Evolutionary conservation across 345 rosid species (phyloP).

Genomic region (Bruguiera gymnorhiza): DNA sequence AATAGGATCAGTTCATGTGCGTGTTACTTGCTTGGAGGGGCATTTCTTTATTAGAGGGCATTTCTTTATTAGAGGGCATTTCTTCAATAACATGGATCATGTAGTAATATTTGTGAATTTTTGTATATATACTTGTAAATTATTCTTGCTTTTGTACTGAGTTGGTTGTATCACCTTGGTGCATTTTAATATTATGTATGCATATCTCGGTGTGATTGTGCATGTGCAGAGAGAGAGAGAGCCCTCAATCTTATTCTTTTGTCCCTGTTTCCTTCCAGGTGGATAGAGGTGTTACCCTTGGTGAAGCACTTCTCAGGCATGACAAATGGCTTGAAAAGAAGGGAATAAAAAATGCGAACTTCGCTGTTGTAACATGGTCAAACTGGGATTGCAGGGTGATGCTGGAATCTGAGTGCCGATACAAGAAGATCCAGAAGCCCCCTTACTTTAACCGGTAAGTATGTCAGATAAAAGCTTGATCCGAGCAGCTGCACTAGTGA

Average conservation of each 20-base stretch:
- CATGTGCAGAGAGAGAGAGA: not conserved
- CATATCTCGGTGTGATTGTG: not conserved
- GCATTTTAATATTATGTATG: too few relatives aligned
- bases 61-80: too few relatives aligned
- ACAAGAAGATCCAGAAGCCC: conserved; percentile 43
- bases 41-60: too few relatives aligned
- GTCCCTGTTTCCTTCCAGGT: conserved; percentile 27
- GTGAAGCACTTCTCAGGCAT: conserved; percentile 47
- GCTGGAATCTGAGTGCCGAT: conserved; percentile 50
- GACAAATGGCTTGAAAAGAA: conserved; percentile 50
- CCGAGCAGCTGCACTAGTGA: not conserved
- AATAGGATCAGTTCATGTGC: too few relatives aligned
- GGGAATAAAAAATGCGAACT: conserved; percentile 40
- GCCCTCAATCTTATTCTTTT: conserved; percentile 8
- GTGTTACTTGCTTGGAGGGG: too few relatives aligned
- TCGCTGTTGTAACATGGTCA: conserved; percentile 48
- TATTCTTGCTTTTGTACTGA: too few relatives aligned
- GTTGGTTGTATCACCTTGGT: too few relatives aligned
- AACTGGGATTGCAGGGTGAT: conserved; percentile 51
- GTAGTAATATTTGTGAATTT: too few relatives aligned
- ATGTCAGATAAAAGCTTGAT: not conserved
- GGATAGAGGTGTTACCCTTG: conserved; percentile 42
- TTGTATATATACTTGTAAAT: too few relatives aligned
- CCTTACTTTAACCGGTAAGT: conserved; percentile 39
- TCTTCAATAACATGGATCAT: too few relatives aligned